Percentiles rank a stretch among this genome's conserved stretches.
Conservation (phyloP, 768 basidiomycete genomes). For the Crucibulum laeve region DNA sequence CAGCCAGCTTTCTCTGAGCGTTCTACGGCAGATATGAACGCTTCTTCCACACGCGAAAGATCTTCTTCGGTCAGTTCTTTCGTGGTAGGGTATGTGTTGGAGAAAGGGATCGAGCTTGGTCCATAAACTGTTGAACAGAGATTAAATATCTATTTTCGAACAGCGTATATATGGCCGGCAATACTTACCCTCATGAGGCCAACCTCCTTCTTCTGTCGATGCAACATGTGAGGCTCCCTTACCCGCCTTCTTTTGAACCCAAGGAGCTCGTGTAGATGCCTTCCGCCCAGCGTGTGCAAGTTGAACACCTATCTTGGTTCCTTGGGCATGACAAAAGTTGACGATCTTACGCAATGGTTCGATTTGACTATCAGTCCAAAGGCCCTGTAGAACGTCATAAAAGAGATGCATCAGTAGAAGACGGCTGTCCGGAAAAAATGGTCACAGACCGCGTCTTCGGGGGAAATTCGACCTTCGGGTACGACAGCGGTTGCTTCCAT, state of each 20-base stretch:
- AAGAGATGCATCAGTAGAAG: not conserved
- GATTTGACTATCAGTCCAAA: conserved; percentile 79
- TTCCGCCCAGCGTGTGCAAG: conserved; percentile 75
- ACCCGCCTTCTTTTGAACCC: conserved; percentile 42
- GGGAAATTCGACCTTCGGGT: conserved; percentile 74
- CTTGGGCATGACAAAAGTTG: conserved; percentile 68
- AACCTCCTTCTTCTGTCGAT: conserved; percentile 53
- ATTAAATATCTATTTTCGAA: not conserved
- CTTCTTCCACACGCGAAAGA: conserved; percentile 52
- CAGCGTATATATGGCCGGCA: not conserved
- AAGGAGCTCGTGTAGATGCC: conserved; percentile 65
- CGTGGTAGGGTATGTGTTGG: conserved; percentile 48
- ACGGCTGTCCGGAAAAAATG: not conserved
- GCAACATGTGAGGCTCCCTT: conserved; percentile 31
- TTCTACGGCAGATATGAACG: conserved; percentile 50
- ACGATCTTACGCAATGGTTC: conserved; percentile 66
- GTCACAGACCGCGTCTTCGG: conserved; percentile 59
- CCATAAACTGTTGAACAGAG: conserved; percentile 43
- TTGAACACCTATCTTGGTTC: conserved; percentile 72
- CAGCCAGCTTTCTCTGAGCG: conserved; percentile 61
- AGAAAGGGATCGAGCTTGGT: conserved; percentile 56
- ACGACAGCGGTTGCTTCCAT: conserved; percentile 74
- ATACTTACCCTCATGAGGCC: conserved; percentile 57
- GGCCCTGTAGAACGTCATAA: conserved; percentile 30
- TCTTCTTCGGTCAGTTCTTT: conserved; percentile 53